phyloP scores from a whole-genome alignment of 805 yeast species.

The Kluyveromyces nonfermentans region DNA sequence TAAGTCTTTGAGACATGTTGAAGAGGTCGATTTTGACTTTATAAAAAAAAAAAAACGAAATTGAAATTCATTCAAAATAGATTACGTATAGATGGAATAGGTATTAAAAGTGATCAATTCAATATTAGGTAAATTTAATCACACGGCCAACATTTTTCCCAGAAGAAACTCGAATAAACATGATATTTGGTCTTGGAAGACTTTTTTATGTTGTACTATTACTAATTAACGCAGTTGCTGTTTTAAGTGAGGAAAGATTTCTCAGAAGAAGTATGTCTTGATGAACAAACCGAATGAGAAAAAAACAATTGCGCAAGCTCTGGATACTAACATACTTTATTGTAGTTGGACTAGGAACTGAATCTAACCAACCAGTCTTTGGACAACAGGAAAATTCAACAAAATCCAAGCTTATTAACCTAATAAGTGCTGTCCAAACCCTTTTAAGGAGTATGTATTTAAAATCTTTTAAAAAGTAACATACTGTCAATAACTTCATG shows the following conservation, averaged over 20 bases:
- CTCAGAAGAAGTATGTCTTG: constrained; percentile 42
- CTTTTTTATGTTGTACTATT: constrained; percentile 45
- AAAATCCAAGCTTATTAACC: constrained; percentile 49
- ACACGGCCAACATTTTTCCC: too few species aligned
- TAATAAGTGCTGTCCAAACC: constrained; percentile 68
- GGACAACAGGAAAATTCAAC: constrained; percentile 41
- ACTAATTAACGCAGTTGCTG: constrained; percentile 65
- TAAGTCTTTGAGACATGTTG: too few species aligned
- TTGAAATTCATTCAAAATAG: neutral
- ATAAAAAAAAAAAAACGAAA: too few species aligned
- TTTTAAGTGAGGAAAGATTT: constrained; percentile 72
- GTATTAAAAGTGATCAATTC: too few species aligned
- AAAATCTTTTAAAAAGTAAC: neutral
- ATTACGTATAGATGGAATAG: neutral
- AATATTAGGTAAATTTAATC: too few species aligned
- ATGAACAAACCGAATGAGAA: neutral
- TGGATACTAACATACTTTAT: constrained; percentile 1
- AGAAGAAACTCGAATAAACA: too few species aligned
- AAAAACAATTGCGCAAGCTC: neutral
- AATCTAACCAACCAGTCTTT: constrained; percentile 34
- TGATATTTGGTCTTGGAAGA: constrained; percentile 53
- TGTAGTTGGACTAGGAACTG: constrained; percentile 38
- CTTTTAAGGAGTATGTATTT: constrained; percentile 48
- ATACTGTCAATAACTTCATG: neutral
- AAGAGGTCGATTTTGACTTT: neutral